phyloP scores from a whole-genome alignment of 768 basidiomycete species.

The Fomitopsis serialis region DNA sequence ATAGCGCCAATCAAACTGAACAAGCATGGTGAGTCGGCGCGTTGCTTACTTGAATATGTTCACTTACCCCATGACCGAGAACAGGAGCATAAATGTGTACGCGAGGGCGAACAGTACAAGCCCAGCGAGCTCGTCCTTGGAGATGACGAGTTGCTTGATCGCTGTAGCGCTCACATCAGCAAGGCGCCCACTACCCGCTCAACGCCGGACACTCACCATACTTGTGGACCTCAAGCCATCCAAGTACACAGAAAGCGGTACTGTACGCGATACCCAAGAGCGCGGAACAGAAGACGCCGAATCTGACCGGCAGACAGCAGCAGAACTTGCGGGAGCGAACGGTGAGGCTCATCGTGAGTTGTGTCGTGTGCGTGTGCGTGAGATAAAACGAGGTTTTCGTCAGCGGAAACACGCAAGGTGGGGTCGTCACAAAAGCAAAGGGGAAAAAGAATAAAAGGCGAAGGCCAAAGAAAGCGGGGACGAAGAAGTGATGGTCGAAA shows the following conservation, averaged over 20 bases:
- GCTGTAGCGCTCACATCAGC: neutral
- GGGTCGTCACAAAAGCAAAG: slow-evolving; percentile 1
- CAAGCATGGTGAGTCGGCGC: neutral
- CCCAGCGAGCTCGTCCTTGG: slow-evolving; percentile 33
- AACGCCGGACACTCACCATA: slow-evolving; percentile 32
- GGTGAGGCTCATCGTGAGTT: slow-evolving; percentile 35
- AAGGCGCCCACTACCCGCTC: neutral
- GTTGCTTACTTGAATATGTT: neutral
- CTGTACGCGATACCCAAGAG: slow-evolving; percentile 39
- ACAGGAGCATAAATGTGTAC: slow-evolving; percentile 41
- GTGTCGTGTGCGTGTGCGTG: neutral
- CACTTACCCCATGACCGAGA: slow-evolving; percentile 47
- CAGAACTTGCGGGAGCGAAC: slow-evolving; percentile 54
- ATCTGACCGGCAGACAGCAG: slow-evolving; percentile 61
- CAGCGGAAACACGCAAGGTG: neutral
- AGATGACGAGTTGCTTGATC: slow-evolving; percentile 30
- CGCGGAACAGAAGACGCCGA: slow-evolving; percentile 55
- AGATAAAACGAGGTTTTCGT: neutral
- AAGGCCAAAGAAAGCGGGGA: slow-evolving; percentile 4
- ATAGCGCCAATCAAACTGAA: slow-evolving; percentile 40
- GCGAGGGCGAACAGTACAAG: slow-evolving; percentile 42
- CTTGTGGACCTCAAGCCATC: slow-evolving; percentile 41
- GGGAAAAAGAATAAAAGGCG: neutral
- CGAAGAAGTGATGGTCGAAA: slow-evolving; percentile 7
- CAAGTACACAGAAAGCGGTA: slow-evolving; percentile 36